These are phyloP conservation scores for Lactifluus rugatus DNA, from an alignment of 768 basidiomycete species.

Conservation along the genomic window DNA sequence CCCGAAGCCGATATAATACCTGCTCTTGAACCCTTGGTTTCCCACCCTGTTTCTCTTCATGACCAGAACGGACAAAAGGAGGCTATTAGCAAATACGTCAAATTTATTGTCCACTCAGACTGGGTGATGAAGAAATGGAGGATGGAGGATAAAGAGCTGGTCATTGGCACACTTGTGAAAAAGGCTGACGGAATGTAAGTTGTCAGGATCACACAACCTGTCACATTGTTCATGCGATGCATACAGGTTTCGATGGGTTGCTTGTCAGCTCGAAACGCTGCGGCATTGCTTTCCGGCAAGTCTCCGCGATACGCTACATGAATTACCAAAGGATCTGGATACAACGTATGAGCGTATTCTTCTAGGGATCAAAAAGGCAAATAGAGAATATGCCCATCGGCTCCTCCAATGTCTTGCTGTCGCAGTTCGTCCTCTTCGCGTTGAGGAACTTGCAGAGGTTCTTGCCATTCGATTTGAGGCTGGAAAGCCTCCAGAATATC, in stretches of 20 bases:
- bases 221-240: neutral
- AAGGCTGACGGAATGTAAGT: neutral
- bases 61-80: neutral
- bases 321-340: neutral
- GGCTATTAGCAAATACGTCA: neutral
- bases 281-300: neutral
- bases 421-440: neutral
- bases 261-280: neutral
- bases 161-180: neutral
- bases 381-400: neutral
- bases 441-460: neutral
- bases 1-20: neutral
- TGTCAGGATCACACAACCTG: neutral
- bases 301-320: neutral
- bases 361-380: neutral
- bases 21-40: neutral
- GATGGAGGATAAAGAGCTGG: neutral
- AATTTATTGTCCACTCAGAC: neutral
- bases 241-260: neutral
- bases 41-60: neutral
- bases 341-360: neutral
- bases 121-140: neutral
- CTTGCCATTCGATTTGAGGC: neutral
- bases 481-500: neutral
- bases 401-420: neutral